Evolutionary conservation across 306 rosid species (phyloP), one percentile per base, ranked within the genome.

Genomic region (Albizia julibrissin): DNA sequence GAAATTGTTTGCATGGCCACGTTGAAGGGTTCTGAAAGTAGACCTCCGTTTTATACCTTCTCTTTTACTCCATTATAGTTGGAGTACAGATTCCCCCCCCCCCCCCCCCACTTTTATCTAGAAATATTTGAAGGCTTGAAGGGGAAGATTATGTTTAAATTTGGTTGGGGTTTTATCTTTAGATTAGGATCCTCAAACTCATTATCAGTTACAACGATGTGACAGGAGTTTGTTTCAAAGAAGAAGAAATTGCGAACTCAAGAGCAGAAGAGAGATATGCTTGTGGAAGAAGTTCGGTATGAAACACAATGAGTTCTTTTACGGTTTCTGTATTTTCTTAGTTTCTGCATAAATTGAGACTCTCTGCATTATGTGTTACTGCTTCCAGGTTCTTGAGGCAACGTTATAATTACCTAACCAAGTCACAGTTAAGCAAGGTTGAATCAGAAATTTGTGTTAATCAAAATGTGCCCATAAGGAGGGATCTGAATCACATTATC

Each of bases 361-460:
- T 40, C 50, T 40, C 62, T 42, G 40, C 69, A 2, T 64, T 31
- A 31, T 40, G 70, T 31, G 40, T 75, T 80, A 71, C 40, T 83
- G 34, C 76, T 59, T 83, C 82, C 59, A 93, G 97, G 79, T 90
- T 91, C 85, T 88, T 93, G 85, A 88, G 94, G 81, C 80, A 76
- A 67, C 89, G 89, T 27, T 84, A 43, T 11, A 61, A 10, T 10
- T 46, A 84, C 84, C 70, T 91, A 54, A 72, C 59, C 77, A 86
- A 85, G 67, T 29, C 39, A 67, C 87, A 81, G 29, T 39, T 42
- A 64, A 59, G 62, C 58, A 64, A 83, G 81, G 76, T 40, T 34
- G 85, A 81, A 83, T 61, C 46, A 37, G 76, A 86, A 61, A 14
- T 49, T 47, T 72, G 43, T 68, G 52, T 52, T 27, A 22, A 37